phyloP scores from a whole-genome alignment of 1,139 yeast genomes.

The Blastobotrys proliferans region DNA sequence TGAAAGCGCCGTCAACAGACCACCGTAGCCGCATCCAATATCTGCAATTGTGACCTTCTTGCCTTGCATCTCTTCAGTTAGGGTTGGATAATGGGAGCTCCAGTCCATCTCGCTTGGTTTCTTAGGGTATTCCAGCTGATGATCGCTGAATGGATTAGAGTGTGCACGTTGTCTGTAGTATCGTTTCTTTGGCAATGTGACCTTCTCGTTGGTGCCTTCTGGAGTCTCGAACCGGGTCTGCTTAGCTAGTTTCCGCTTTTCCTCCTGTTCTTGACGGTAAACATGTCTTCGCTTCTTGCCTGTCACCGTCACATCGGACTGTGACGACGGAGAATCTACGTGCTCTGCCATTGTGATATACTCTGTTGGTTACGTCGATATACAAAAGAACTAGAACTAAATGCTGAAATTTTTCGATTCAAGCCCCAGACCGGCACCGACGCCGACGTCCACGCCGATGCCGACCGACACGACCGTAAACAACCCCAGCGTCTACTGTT shows the following conservation, averaged over 20 bases:
- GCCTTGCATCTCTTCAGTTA: slow-evolving; percentile 26
- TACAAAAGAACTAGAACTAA: no score
- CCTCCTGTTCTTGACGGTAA: slow-evolving; percentile 40
- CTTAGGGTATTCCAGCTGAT: slow-evolving; percentile 79
- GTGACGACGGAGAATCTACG: no score
- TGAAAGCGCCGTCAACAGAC: slow-evolving; percentile 75
- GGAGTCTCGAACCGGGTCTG: slow-evolving; percentile 32
- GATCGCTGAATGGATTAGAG: slow-evolving; percentile 96
- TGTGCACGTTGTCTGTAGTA: slow-evolving; percentile 97
- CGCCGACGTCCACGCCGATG: no score
- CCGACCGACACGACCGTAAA: no score
- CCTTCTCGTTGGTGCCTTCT: slow-evolving; percentile 60
- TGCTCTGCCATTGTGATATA: no score
- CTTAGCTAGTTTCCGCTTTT: slow-evolving; percentile 35
- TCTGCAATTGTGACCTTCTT: slow-evolving; percentile 83
- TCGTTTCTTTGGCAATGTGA: slow-evolving; percentile 75
- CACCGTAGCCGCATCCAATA: slow-evolving; percentile 98
- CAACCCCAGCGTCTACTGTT: no score
- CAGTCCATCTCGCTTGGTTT: slow-evolving; percentile 86
- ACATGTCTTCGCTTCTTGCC: slow-evolving; percentile 32
- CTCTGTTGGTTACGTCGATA: no score
- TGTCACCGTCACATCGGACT: no score
- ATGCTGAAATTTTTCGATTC: no score
- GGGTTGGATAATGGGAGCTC: slow-evolving; percentile 63
- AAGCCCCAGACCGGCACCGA: no score